A percentile compares a stretch with the other conserved stretches of the same genome.
Evolutionary conservation across 352 stramenopile species (phyloP).

Genomic region (Phytopythium montanum): DNA sequence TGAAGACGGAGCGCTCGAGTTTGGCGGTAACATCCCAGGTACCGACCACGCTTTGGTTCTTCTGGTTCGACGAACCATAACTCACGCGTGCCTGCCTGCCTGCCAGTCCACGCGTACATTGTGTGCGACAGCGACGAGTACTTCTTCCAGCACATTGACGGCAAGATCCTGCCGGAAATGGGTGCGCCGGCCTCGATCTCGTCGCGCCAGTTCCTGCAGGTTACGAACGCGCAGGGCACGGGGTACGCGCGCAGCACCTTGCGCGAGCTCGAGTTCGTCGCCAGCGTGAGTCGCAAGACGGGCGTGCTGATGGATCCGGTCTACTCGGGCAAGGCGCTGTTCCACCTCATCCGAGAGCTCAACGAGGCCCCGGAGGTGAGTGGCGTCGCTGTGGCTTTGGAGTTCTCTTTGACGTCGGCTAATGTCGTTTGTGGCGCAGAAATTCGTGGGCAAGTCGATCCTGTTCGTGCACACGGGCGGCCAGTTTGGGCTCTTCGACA

Average conservation of each 20-base stretch:
- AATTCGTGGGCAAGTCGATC: slow-evolving; percentile 80
- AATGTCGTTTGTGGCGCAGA: slow-evolving; percentile 22
- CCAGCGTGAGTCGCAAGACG: slow-evolving; percentile 59
- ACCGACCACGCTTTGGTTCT: too few relatives aligned
- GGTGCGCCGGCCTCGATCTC: slow-evolving; percentile 40
- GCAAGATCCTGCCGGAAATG: slow-evolving; percentile 70
- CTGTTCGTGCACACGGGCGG: slow-evolving; percentile 92
- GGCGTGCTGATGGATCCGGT: slow-evolving; percentile 85
- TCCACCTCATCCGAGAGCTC: slow-evolving; percentile 75
- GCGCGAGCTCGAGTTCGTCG: slow-evolving; percentile 78
- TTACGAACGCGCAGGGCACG: slow-evolving; percentile 77
- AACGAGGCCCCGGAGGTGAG: slow-evolving; percentile 57
- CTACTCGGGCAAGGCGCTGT: slow-evolving; percentile 86
- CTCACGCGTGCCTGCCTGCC: too few relatives aligned
- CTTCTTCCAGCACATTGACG: slow-evolving; percentile 81
- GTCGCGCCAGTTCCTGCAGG: slow-evolving; percentile 67
- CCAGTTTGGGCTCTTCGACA: slow-evolving; percentile 91
- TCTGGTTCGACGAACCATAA: too few relatives aligned
- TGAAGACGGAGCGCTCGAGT: slow-evolving; percentile 30
- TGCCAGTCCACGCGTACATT: slow-evolving; percentile 80
- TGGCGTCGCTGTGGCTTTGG: neutral
- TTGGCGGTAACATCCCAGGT: slow-evolving; percentile 34
- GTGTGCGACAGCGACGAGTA: slow-evolving; percentile 85
- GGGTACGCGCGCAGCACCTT: slow-evolving; percentile 78
- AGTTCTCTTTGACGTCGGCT: neutral